Percentiles rank a stretch among this genome's conserved stretches.
Evolutionary conservation across 331 rosid genomes (phyloP).

Genomic region (Quercus tomentella): DNA sequence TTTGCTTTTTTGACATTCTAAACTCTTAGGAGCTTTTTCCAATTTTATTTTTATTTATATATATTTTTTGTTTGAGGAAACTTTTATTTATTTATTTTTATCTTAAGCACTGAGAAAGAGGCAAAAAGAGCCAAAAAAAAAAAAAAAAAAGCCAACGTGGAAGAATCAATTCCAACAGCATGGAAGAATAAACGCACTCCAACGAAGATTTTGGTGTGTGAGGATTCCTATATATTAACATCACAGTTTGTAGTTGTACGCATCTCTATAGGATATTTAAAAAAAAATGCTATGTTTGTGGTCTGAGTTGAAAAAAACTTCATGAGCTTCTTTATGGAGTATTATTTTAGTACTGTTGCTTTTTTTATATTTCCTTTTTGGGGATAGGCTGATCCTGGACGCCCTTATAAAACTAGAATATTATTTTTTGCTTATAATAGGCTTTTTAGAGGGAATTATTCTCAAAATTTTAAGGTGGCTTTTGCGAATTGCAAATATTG

Average conservation of each 20-base stretch:
- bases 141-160: slow-evolving; percentile 10
- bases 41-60: background rate
- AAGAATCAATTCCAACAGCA: slow-evolving; percentile 41
- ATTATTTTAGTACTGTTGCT: background rate
- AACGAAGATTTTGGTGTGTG: slow-evolving; percentile 45
- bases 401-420: no score
- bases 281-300: no score
- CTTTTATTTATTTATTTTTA: background rate
- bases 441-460: background rate
- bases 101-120: background rate
- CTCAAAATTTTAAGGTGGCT: background rate
- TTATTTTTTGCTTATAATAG: no score
- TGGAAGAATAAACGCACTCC: slow-evolving; percentile 57
- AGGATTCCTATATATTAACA: slow-evolving; percentile 21
- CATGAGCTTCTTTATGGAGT: background rate
- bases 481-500: background rate
- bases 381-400: no score
- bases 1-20: slow-evolving; percentile 26
- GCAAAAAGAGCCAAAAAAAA: background rate
- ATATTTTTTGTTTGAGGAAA: background rate
- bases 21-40: slow-evolving; percentile 14
- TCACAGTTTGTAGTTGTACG: background rate
- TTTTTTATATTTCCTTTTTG: background rate
- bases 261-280: background rate
- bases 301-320: no score